These are phyloP conservation scores for Penicillium waksmanii DNA, from an alignment of 495 filamentous ascomycete species.

Conservation along the genomic window DNA sequence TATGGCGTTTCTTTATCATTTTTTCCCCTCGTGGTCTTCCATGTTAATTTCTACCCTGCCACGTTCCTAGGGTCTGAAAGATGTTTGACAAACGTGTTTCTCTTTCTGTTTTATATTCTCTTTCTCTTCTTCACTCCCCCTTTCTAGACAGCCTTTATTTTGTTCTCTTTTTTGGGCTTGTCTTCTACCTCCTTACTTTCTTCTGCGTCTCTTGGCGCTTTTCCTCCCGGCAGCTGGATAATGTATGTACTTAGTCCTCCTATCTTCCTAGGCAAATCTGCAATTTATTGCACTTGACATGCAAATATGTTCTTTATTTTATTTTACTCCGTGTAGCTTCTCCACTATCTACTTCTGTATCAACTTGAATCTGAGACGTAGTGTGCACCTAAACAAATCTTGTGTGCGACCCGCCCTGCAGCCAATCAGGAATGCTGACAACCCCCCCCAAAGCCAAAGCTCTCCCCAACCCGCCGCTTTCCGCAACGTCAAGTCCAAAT, in stretches of 20 bases:
- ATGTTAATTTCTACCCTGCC: slow-evolving; percentile 42
- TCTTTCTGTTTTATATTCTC: slow-evolving; percentile 17
- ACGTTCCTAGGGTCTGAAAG: slow-evolving; percentile 48
- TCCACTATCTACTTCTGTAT: slow-evolving; percentile 6
- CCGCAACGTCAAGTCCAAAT: slow-evolving; percentile 37
- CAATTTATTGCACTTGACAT: slow-evolving; percentile 11
- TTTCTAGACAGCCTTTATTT: slow-evolving; percentile 16
- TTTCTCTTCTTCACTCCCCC: slow-evolving; percentile 20
- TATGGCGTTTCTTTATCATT: slow-evolving; percentile 26
- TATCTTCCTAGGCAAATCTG: slow-evolving; percentile 24
- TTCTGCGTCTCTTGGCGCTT: slow-evolving; percentile 36
- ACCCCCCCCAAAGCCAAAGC: slow-evolving; percentile 9
- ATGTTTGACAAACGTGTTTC: slow-evolving; percentile 25
- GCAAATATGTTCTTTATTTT: slow-evolving; percentile 3
- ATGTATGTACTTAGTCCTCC: slow-evolving; percentile 52
- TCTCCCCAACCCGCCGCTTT: slow-evolving; percentile 42
- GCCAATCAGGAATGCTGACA: slow-evolving; percentile 38
- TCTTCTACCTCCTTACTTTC: slow-evolving; percentile 34
- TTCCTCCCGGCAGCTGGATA: slow-evolving; percentile 43
- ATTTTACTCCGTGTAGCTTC: background rate
- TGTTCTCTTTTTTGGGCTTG: slow-evolving; percentile 19
- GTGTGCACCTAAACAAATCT: background rate
- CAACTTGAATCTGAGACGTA: slow-evolving; percentile 6
- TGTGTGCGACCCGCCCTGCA: slow-evolving; percentile 14
- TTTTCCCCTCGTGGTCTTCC: slow-evolving; percentile 35